A percentile compares a stretch with the other conserved stretches of the same genome.
These are phyloP conservation scores for Fusarium sp. DNA, from an alignment of 2,329 filamentous ascomycete species.

Conservation along the genomic window DNA sequence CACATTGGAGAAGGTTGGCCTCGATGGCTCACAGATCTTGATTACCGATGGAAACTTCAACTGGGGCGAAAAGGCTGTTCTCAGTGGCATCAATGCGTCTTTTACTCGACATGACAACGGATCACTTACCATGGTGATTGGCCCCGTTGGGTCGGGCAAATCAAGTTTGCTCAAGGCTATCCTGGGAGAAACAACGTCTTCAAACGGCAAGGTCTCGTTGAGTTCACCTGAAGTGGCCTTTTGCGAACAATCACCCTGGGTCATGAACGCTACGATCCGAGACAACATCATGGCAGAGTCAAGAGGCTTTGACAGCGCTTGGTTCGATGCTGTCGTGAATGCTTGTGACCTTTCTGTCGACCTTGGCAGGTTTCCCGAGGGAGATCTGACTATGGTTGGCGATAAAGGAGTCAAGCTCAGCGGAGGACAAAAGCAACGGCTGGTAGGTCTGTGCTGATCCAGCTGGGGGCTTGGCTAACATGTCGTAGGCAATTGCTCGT, in stretches of 20 bases:
- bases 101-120: constrained; percentile 40
- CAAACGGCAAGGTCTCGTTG: constrained; percentile 43
- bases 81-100: constrained; percentile 44
- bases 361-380: constrained; percentile 41
- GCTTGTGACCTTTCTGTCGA: constrained; percentile 55
- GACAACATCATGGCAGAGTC: constrained; percentile 55
- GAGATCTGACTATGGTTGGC: constrained; percentile 49
- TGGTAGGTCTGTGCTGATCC: constrained; percentile 41
- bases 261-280: constrained; percentile 54
- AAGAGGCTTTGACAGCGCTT: constrained; percentile 47
- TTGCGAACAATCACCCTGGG: constrained; percentile 53
- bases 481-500: constrained; percentile 50
- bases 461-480: background rate
- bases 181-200: constrained; percentile 47
- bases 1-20: background rate
- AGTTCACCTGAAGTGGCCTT: constrained; percentile 47
- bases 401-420: constrained; percentile 54
- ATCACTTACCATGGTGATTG: constrained; percentile 50
- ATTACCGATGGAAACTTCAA: constrained; percentile 48
- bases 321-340: constrained; percentile 53
- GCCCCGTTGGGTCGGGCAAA: constrained; percentile 53
- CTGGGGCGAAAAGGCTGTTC: constrained; percentile 48
- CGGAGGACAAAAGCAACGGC: constrained; percentile 55
- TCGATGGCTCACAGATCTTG: constrained; percentile 22
- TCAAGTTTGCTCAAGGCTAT: constrained; percentile 52